Evolutionary conservation across 805 yeast genomes (phyloP).

Genomic region (Candida multigemmis): DNA sequence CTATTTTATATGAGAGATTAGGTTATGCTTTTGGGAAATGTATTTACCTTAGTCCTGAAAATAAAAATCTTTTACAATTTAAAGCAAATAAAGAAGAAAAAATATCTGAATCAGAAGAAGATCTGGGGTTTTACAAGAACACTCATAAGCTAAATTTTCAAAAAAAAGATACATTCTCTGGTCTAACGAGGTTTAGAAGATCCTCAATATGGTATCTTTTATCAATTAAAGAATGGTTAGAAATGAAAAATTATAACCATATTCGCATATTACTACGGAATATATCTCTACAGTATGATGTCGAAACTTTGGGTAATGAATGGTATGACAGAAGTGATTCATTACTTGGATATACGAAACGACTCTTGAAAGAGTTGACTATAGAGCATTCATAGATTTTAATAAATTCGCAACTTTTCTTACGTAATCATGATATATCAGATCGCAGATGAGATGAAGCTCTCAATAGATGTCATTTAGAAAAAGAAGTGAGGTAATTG

Average conservation of each 20-base stretch:
- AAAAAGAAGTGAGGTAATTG: conserved; percentile 31
- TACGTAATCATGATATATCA: conserved; percentile 1
- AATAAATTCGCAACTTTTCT: background rate
- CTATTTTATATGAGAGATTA: conserved; percentile 32
- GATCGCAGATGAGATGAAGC: conserved; percentile 2
- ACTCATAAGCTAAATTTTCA: conserved; percentile 21
- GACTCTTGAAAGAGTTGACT: conserved; percentile 2
- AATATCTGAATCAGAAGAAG: conserved; percentile 5
- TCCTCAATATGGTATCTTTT: conserved; percentile 69
- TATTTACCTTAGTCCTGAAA: conserved; percentile 8
- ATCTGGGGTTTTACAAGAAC: conserved; percentile 27
- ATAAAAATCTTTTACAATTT: conserved; percentile 25
- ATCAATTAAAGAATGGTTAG: conserved; percentile 63
- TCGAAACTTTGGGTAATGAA: conserved; percentile 6
- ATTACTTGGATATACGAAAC: conserved; percentile 15
- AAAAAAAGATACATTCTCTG: conserved; percentile 31
- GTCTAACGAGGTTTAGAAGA: conserved; percentile 60
- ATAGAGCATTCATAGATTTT: conserved; percentile 1
- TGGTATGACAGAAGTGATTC: conserved; percentile 28
- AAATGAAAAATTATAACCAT: conserved; percentile 17
- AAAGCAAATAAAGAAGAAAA: too few species aligned
- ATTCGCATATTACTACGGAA: conserved; percentile 16
- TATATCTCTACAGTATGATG: conserved; percentile 12
- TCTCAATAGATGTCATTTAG: conserved; percentile 28
- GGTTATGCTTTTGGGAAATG: conserved; percentile 42